phyloP scores from a whole-genome alignment of 2,329 filamentous ascomycete genomes.

The Colletotrichum magnum region DNA sequence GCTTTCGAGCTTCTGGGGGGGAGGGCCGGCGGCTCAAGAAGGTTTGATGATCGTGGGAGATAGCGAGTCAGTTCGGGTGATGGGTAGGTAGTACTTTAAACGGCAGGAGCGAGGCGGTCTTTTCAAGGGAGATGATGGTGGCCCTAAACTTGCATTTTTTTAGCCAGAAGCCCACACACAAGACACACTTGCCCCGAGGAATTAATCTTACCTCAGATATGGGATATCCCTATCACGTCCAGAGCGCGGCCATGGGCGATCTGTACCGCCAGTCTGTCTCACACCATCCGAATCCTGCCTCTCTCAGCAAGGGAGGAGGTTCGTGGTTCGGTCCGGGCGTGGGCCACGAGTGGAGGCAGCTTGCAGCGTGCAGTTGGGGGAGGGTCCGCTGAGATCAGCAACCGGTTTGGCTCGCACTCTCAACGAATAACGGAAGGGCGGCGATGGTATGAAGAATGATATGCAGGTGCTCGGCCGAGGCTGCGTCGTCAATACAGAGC shows the following conservation, averaged over 20 bases:
- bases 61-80: constrained; percentile 37
- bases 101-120: constrained; percentile 19
- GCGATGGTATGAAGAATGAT: constrained; percentile 15
- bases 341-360: constrained; percentile 5
- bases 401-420: constrained; percentile 8
- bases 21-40: constrained; percentile 26
- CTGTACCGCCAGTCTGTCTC: constrained; percentile 36
- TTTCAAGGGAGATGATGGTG: constrained; percentile 33
- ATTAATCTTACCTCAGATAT: constrained; percentile 39
- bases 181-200: constrained; percentile 25
- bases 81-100: constrained; percentile 31
- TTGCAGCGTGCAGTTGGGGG: neutral
- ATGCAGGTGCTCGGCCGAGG: constrained; percentile 15
- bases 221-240: constrained; percentile 38
- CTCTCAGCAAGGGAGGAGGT: constrained; percentile 32
- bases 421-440: constrained; percentile 23
- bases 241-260: constrained; percentile 33
- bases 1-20: neutral
- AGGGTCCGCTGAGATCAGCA: constrained; percentile 21
- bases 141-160: constrained; percentile 26
- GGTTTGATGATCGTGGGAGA: constrained; percentile 18
- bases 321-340: constrained; percentile 15
- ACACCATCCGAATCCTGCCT: constrained; percentile 32
- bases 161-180: constrained; percentile 28
- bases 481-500: neutral